Base-by-base conservation (phyloP, 768 basidiomycete genomes). In the Sporobolomyces phaffii region DNA sequence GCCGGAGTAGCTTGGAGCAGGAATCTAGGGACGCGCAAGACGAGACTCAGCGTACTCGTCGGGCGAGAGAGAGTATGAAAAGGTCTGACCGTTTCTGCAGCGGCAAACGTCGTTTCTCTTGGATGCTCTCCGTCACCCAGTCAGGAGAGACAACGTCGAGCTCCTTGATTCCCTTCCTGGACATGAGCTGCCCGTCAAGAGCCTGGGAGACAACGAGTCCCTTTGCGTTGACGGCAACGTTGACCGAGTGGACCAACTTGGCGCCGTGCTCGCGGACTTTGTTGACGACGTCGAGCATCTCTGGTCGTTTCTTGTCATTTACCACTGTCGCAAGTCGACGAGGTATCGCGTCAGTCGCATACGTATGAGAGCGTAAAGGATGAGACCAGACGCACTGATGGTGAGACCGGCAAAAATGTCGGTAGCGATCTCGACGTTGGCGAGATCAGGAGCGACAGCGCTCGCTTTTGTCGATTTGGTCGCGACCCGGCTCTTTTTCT, bases 361-460 rank as follows among this genome's bases (percentile, higher is more conserved):
- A 29, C 41, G 6, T 18, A n/a, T 29, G 47, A 56, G 41, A 36
- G 40, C 26, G 18, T 1, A 52, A 38, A 9, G 43, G 8, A 47
- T 10, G 24, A 22, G 41, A 18, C 5, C 29, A 11, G 34, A 80
- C 87, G 74, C 58, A 93, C 93, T 85, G 75, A 97, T 94, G 59
- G 82, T 88, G 78, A 86, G 81, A 29, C 83, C 87, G 18, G 83
- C 79, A 73, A 98, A 90, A 22, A 96, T 76, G 31, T 85, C 78
- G 8, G 83, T 83, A 71, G 86, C 81, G 9, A 85, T 81, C 43
- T 82, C 69, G 26, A 90, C 81, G 10, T 83, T 82, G 70, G 82
- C 83, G 17, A 86, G 77, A 59, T 84, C 80, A 1, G 87, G 87
- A 64, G 82, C 80, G 72, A 87, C 87, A 72, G 62, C 26, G 26